These are phyloP conservation scores for Cystofilobasidium ferigula DNA, from an alignment of 768 basidiomycete species.

Conservation along the genomic window DNA sequence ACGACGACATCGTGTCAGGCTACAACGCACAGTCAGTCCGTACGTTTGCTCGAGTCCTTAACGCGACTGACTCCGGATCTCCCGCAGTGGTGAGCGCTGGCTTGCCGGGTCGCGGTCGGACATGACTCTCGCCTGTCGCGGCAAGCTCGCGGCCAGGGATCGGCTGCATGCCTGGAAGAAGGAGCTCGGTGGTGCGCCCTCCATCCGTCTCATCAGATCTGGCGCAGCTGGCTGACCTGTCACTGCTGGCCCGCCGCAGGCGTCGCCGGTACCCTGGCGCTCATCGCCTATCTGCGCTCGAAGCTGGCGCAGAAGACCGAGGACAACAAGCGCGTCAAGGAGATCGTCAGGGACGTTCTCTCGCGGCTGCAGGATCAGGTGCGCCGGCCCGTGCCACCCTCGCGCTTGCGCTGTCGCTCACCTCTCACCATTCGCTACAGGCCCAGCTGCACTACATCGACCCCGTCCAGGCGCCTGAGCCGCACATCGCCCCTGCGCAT, in stretches of 20 bases:
- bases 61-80: constrained; percentile 11
- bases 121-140: constrained; percentile 55
- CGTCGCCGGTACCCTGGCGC: constrained; percentile 34
- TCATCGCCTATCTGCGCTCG: constrained; percentile 37
- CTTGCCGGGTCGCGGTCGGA: constrained; percentile 60
- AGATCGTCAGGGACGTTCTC: constrained; percentile 66
- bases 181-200: constrained; percentile 51
- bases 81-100: constrained; percentile 55
- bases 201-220: constrained; percentile 12
- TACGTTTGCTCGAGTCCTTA: constrained; percentile 7
- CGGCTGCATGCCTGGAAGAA: constrained; percentile 58
- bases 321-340: constrained; percentile 57
- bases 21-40: constrained; percentile 54
- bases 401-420: not conserved
- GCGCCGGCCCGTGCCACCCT: not conserved
- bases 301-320: constrained; percentile 47
- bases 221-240: constrained; percentile 33
- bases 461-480: constrained; percentile 59
- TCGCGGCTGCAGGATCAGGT: constrained; percentile 53
- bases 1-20: constrained; percentile 59
- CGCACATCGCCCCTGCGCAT: constrained; percentile 73
- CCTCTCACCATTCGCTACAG: constrained; percentile 39
- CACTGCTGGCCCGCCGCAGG: constrained; percentile 29
- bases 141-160: constrained; percentile 56
- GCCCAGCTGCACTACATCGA: constrained; percentile 72